Evolutionary conservation across 805 yeast genomes (phyloP).

Genomic region (Schizosaccharomyces osmophilus): DNA sequence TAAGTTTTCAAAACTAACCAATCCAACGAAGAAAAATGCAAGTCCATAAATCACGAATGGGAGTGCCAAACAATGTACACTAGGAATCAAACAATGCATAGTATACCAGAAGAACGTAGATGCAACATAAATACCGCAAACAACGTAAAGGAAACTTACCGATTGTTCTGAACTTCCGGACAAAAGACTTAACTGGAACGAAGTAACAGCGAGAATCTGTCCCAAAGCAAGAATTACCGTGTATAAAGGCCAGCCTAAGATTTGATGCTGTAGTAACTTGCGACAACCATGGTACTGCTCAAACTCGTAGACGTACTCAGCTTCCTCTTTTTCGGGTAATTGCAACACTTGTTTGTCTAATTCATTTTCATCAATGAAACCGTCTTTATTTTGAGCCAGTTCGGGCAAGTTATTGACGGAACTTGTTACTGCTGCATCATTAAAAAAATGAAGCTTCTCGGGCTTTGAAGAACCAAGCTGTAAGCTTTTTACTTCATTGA

Average conservation of each 20-base stretch:
- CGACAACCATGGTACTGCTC: background rate
- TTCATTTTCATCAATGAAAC: too few species aligned
- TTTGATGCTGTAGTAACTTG: background rate
- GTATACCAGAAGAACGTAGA: background rate
- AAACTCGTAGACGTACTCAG: background rate
- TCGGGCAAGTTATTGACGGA: background rate
- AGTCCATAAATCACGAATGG: slow-evolving; percentile 1
- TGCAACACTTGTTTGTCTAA: too few species aligned
- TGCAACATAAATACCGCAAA: background rate
- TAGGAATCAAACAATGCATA: background rate
- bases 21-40: background rate
- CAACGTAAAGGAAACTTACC: background rate
- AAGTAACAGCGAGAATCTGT: slow-evolving; percentile 1
- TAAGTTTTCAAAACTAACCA: background rate
- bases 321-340: background rate
- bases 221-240: slow-evolving; percentile 1
- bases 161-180: background rate
- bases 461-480: background rate
- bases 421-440: background rate
- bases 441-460: background rate
- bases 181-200: slow-evolving; percentile 1
- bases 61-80: background rate
- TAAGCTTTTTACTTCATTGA: background rate
- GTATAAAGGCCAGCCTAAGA: slow-evolving; percentile 1
- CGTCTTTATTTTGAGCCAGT: too few species aligned